Conservation (phyloP, 2,329 filamentous ascomycete genomes). For the Corinectria fuckeliana region DNA sequence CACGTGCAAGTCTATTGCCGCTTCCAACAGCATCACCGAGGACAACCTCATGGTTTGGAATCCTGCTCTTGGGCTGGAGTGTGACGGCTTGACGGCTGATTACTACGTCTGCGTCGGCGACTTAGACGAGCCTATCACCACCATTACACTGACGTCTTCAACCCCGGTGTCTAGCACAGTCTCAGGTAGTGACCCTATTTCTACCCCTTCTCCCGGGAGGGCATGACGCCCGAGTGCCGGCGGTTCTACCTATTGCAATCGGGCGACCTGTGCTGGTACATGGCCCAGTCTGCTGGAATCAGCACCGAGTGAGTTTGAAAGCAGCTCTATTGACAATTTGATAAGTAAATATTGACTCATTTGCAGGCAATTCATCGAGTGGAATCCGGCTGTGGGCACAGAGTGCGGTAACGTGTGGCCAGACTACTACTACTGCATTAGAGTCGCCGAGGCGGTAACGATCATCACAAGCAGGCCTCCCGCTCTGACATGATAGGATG, state of each 20-base stretch:
- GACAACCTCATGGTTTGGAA: conserved; percentile 36
- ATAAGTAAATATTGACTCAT: not conserved
- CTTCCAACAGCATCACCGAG: not conserved
- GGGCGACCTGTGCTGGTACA: conserved; percentile 30
- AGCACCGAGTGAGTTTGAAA: not conserved
- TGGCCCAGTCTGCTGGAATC: conserved; percentile 18
- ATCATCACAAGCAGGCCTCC: not conserved
- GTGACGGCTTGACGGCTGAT: conserved; percentile 11
- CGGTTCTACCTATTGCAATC: conserved; percentile 35
- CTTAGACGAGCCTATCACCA: not conserved
- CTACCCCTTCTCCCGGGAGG: conserved; percentile 38
- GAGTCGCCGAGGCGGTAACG: not conserved
- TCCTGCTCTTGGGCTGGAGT: conserved; percentile 17
- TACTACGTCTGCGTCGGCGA: conserved; percentile 2
- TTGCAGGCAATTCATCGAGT: conserved; percentile 24
- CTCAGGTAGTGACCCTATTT: conserved; percentile 16
- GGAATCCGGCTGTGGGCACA: conserved; percentile 13
- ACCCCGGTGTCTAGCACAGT: not conserved
- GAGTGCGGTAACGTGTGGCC: not conserved
- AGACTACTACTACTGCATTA: conserved; percentile 6
- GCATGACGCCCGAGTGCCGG: conserved; percentile 40
- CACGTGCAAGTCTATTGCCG: not conserved
- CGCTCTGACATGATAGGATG: no score
- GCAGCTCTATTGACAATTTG: not conserved
- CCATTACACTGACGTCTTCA: not conserved